Conservation (phyloP, 345 rosid genomes). For the Syzygium grande region DNA sequence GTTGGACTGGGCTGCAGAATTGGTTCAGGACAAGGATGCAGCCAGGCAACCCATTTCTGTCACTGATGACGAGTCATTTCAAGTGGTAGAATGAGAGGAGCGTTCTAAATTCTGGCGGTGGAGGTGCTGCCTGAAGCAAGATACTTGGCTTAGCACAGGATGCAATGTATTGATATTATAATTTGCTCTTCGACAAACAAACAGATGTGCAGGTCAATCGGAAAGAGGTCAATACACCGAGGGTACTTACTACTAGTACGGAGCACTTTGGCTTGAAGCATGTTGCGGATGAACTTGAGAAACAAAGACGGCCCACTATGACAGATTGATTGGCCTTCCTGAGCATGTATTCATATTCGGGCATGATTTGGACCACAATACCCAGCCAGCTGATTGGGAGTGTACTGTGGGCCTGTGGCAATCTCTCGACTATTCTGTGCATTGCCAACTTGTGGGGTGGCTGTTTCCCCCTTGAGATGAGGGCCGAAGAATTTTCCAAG, state of each 20-base stretch:
- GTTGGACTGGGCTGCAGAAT: neutral
- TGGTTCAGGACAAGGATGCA: neutral
- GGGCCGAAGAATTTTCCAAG: neutral
- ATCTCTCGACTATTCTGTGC: neutral
- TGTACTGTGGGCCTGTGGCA: neutral
- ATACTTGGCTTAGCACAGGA: too few species aligned
- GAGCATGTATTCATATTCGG: rapidly evolving
- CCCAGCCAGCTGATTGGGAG: neutral
- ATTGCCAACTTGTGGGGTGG: neutral
- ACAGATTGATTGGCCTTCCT: neutral
- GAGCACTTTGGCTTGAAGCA: too few species aligned
- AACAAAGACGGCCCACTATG: neutral
- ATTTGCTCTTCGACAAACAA: too few species aligned
- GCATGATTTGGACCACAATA: neutral
- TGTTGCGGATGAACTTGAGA: too few species aligned
- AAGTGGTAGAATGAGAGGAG: neutral
- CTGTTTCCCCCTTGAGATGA: neutral
- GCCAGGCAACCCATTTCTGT: neutral
- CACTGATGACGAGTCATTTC: neutral
- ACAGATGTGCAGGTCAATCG: too few species aligned
- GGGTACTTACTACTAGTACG: too few species aligned
- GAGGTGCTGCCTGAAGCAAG: too few species aligned
- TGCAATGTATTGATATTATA: too few species aligned
- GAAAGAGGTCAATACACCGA: too few species aligned
- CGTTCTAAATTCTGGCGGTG: neutral